These are phyloP conservation scores for Leptodontidium sp. DNA, from an alignment of 2,329 filamentous ascomycete genomes.

Conservation along the genomic window DNA sequence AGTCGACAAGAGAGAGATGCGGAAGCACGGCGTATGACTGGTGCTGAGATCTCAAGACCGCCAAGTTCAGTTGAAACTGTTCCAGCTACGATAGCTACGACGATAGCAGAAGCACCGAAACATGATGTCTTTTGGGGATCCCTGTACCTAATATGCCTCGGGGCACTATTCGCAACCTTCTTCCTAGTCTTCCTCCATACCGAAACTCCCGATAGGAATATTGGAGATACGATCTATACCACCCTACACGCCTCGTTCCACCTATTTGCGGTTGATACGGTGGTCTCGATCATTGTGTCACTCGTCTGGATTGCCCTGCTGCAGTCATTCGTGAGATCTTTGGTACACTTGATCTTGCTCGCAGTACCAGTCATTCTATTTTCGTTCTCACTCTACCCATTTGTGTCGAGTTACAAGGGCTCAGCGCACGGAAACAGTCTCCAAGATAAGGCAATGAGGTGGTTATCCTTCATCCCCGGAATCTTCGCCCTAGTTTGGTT, in stretches of 20 bases:
- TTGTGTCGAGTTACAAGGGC: constrained; percentile 88
- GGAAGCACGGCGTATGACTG: constrained; percentile 33
- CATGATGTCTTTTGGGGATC: constrained; percentile 94
- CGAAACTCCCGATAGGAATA: constrained; percentile 70
- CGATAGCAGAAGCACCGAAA: constrained; percentile 73
- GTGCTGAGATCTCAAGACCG: constrained; percentile 37
- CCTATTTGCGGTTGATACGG: constrained; percentile 87
- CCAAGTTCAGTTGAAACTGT: constrained; percentile 51
- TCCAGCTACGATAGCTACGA: constrained; percentile 63
- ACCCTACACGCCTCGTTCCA: constrained; percentile 87
- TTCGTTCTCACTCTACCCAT: constrained; percentile 89
- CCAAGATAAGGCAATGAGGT: constrained; percentile 92
- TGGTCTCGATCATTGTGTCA: constrained; percentile 88
- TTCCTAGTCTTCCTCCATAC: constrained; percentile 92
- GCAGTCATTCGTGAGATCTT: constrained; percentile 84
- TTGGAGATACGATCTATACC: constrained; percentile 95
- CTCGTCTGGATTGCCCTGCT: constrained; percentile 90
- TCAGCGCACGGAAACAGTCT: constrained; percentile 75
- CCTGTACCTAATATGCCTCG: constrained; percentile 85
- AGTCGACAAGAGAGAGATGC: constrained; percentile 35
- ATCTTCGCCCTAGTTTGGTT: constrained; percentile 80
- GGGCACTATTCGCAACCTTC: constrained; percentile 85
- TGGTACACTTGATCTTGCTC: constrained; percentile 82
- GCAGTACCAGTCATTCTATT: constrained; percentile 87
- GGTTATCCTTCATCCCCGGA: constrained; percentile 80